Base-by-base conservation (phyloP, 768 basidiomycete genomes). In the Ramaria sp. region DNA sequence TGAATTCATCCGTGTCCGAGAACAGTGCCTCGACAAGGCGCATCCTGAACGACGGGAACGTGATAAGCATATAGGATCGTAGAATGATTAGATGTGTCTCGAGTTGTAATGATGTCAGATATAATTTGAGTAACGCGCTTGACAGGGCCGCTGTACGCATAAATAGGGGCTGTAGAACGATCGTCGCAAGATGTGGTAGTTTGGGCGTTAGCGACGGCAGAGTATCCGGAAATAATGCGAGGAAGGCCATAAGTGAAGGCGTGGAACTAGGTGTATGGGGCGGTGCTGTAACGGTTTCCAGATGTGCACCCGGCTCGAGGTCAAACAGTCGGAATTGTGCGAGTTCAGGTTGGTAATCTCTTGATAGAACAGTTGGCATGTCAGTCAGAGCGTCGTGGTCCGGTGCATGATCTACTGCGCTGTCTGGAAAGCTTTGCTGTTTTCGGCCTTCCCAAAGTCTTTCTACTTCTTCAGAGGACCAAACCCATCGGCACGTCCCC, bases 1-100 rank as follows among this genome's bases (percentile, higher is more conserved):
- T 64, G 6, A 59, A 46, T 46, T 53, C 60, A 24, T 80, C 79
- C 33, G 80, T 81, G 61, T 92, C 88, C 0, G 85, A 86, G 69
- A 94, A 93, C 13, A 95, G 72, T 0, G 92, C 88, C 1, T 71
- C 70, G 15, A 78, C 72, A 12, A 95, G 76, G 4, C 85, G 79
- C 7, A 76, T 74, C 63, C 82, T 84, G 72, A 94, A 95, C 1
- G 83, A 70, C 31, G 84, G 81, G 0, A 83, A 80, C 1, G 85
- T 81, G 47, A 92, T 71, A 15, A 91, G 73, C 51, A 92, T 76
- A 63, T 88, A 91, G 3, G 86, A 86, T 19, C 86, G 81, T 41
- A 91, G 72, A 46, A 91, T 73, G 24, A 71, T 63, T 30, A 90
- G 76, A 61, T 91, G 89, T 0, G 80, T 72, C 48, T 75, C 79